phyloP scores from a whole-genome alignment of 1,139 yeast species.

The Geotrichum fermentans region DNA sequence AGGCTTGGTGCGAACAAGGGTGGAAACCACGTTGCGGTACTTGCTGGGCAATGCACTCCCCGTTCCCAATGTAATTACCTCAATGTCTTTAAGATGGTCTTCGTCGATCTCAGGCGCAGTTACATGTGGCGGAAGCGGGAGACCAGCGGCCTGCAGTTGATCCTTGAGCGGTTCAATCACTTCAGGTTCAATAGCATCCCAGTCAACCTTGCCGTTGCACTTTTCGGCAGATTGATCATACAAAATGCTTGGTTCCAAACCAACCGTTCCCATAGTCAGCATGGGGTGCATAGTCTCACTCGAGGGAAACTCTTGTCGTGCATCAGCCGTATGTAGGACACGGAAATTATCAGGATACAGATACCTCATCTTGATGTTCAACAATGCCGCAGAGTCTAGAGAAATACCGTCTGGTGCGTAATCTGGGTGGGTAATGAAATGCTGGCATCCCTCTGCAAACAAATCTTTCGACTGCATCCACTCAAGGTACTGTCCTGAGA shows the following conservation, averaged over 20 bases:
- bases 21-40: slow-evolving; percentile 75
- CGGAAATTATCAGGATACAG: slow-evolving; percentile 52
- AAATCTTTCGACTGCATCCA: slow-evolving; percentile 42
- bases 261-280: slow-evolving; percentile 21
- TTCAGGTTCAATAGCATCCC: slow-evolving; percentile 13
- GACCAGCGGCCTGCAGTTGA: slow-evolving; percentile 4
- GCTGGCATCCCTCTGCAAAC: slow-evolving; percentile 51
- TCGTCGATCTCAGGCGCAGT: slow-evolving; percentile 10
- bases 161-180: slow-evolving; percentile 8
- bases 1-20: slow-evolving; percentile 19
- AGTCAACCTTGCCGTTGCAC: slow-evolving; percentile 19
- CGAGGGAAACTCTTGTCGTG: slow-evolving; percentile 23
- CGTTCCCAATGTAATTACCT: slow-evolving; percentile 79
- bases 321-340: slow-evolving; percentile 41
- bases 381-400: slow-evolving; percentile 51
- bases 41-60: slow-evolving; percentile 90
- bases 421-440: slow-evolving; percentile 65
- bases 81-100: slow-evolving; percentile 38
- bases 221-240: slow-evolving; percentile 18
- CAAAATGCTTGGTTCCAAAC: slow-evolving; percentile 26
- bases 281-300: slow-evolving; percentile 17
- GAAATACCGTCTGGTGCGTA: slow-evolving; percentile 58
- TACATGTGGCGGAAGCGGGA: slow-evolving; percentile 5
- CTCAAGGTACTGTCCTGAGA: slow-evolving; percentile 37
- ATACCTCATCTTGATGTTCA: slow-evolving; percentile 54